Base-by-base conservation (phyloP, 345 rosid species). In the Heritiera fomes region DNA sequence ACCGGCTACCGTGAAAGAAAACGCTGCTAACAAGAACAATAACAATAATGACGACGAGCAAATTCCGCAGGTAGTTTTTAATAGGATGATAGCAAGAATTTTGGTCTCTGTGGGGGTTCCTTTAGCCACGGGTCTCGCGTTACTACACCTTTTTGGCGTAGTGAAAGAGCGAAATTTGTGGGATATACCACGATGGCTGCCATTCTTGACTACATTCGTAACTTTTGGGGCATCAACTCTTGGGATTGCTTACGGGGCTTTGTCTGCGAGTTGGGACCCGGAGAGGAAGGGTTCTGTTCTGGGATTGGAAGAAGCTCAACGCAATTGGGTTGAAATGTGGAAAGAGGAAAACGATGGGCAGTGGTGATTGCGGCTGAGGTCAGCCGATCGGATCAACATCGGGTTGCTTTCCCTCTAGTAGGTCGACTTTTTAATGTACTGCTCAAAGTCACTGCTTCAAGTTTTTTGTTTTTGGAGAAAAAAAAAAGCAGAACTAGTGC, bases 241-340 rank as follows among this genome's bases (percentile, higher is more conserved):
- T 20, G 95, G 98, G 80, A 82, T 93, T 56, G 97, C 95, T 32
- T 95, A 93, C 30, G 98, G 98, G 23, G 80, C 92, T 69, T 77
- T 95, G 78, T 95, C 98, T 49, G 80, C 93, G 3, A 91, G 95
- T 78, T 81, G 90, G 89, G 94, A 95, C 82, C 84, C 87, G n/a
- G 78, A 88, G 55, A 80, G 72, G 85, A 81, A 84, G 41, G 93
- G 91, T 9, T 91, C 97, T 7, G 3, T 85, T 58, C 85, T 93
- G 66, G 98, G 98, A 63, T 30, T 95, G 1, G 89, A 93, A 20
- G 94, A 91, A 79, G 89, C 86, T 53, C 83, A 86, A 77, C 77
- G 77, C 79, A 90, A 94, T 47, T 94, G 98, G 98, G 92, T 72
- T 55, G 97, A 90, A 85, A 87, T 93, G 85, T 93, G 98, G 98